Evolutionary conservation across 306 rosid species (phyloP), one percentile per base, ranked within the genome.

Genomic region (Mucuna pruriens): DNA sequence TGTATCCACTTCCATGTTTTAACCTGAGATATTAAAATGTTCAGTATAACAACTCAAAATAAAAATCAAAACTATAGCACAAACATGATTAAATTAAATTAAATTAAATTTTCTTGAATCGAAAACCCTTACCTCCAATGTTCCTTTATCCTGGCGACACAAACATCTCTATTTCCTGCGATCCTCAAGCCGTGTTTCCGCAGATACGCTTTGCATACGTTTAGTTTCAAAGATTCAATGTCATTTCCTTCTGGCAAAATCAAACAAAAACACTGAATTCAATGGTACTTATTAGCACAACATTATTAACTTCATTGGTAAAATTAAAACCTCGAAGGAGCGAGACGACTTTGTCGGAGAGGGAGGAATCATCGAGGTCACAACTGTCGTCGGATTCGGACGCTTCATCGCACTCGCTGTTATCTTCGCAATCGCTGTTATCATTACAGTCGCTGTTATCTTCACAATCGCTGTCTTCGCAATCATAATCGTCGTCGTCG

Each of bases 161-260:
- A 93, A 64, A 88, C 85, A 0, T 83, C 78, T 83, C 90, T 91
- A 29, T 79, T 89, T 69, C 96, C 97, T 6, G 90, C 82, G 13
- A 93, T 70, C 77, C 95, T 87, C 60, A 91, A 90, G 44, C 91
- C 89, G 20, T 88, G 80, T 80, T 78, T 82, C 78, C 94, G 87
- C 52, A 91, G 79, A 87, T 91, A 93, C 16, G 87, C 90, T 87
- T 93, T 91, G 87, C 97, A 89, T 61, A 85, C 87, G 67, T 80
- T 77, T 29, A 91, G 86, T 80, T 70, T 85, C 85, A 91, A 86
- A 1, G 72, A 84, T 20, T 84, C 85, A 31, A 93, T 68, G 75
- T 83, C 87, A 2, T 74, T 81, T 75, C 86, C 83, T 57, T 82
- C 95, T 88, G 84, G 4, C 31, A 58, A 80, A 42, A 70, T 40